Evolutionary conservation across 768 basidiomycete species (phyloP).

Genomic region (Lenzites betulinus): DNA sequence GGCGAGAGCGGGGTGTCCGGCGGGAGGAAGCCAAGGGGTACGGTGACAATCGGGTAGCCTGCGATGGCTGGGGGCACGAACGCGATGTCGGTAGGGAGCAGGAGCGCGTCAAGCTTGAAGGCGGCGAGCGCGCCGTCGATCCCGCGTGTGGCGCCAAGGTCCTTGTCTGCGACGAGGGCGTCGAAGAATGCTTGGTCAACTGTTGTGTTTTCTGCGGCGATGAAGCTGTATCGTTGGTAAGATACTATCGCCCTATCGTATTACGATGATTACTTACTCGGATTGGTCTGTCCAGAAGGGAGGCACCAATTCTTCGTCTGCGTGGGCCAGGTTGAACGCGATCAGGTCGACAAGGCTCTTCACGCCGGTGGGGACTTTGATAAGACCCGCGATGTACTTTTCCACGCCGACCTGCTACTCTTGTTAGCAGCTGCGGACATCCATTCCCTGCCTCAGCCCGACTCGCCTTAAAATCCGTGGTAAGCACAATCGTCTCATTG

Average conservation of each 20-base stretch:
- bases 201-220: conserved; percentile 30
- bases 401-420: conserved; percentile 54
- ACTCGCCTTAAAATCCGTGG: conserved; percentile 59
- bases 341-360: conserved; percentile 57
- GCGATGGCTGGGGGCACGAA: conserved; percentile 50
- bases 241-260: too few species aligned
- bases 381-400: conserved; percentile 46
- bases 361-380: conserved; percentile 58
- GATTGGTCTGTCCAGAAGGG: conserved; percentile 41
- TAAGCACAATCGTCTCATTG: conserved; percentile 56
- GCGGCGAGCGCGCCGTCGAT: conserved; percentile 37
- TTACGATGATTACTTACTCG: conserved; percentile 27
- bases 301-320: conserved; percentile 45
- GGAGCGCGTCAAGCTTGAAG: conserved; percentile 37
- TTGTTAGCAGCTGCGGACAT: neutral
- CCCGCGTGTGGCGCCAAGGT: conserved; percentile 36
- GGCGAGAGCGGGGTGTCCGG: conserved; percentile 43
- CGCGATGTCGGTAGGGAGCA: conserved; percentile 29
- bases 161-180: conserved; percentile 33
- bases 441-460: neutral
- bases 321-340: conserved; percentile 54
- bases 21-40: conserved; percentile 63
- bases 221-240: conserved; percentile 25
- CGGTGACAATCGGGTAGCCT: conserved; percentile 68
- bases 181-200: conserved; percentile 34